phyloP scores from a whole-genome alignment of 2,329 filamentous ascomycete species.

The Pseudopithomyces chartarum region DNA sequence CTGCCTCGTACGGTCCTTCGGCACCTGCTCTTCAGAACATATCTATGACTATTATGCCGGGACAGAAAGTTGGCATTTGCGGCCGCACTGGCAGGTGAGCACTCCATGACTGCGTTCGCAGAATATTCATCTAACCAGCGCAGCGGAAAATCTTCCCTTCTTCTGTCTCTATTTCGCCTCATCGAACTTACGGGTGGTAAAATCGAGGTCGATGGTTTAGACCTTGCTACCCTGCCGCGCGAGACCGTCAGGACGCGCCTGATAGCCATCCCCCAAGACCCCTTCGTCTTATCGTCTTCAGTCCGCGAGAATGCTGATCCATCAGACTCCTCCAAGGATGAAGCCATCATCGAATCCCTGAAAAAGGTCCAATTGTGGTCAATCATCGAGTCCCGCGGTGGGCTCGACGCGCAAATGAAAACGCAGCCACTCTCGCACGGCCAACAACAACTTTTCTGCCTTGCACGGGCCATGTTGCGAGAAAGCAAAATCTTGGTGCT shows the following conservation, averaged over 20 bases:
- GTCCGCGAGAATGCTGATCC: slow-evolving; percentile 17
- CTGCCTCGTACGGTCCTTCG: slow-evolving; percentile 20
- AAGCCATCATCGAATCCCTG: not conserved
- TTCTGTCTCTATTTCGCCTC: slow-evolving; percentile 17
- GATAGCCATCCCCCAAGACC: slow-evolving; percentile 54
- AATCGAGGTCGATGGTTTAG: slow-evolving; percentile 54
- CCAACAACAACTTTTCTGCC: slow-evolving; percentile 41
- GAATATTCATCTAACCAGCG: slow-evolving; percentile 17
- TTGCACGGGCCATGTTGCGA: slow-evolving; percentile 41
- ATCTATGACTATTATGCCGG: slow-evolving; percentile 49
- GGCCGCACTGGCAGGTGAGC: slow-evolving; percentile 52
- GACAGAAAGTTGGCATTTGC: slow-evolving; percentile 53
- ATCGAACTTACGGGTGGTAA: slow-evolving; percentile 30
- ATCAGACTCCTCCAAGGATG: slow-evolving; percentile 4
- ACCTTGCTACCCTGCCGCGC: slow-evolving; percentile 49
- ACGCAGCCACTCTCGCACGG: slow-evolving; percentile 20
- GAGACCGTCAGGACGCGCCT: slow-evolving; percentile 48
- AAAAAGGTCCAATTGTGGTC: slow-evolving; percentile 22
- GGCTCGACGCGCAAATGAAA: slow-evolving; percentile 4
- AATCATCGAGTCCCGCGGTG: slow-evolving; percentile 18
- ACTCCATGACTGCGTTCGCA: not conserved
- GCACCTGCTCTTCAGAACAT: slow-evolving; percentile 40
- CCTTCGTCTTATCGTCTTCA: slow-evolving; percentile 34
- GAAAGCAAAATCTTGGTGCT: slow-evolving; percentile 39
- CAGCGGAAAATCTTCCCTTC: slow-evolving; percentile 46